A percentile compares a stretch with the other conserved stretches of the same genome.
phyloP scores from a whole-genome alignment of 805 yeast genomes.

The Isabelozyma heimii region DNA sequence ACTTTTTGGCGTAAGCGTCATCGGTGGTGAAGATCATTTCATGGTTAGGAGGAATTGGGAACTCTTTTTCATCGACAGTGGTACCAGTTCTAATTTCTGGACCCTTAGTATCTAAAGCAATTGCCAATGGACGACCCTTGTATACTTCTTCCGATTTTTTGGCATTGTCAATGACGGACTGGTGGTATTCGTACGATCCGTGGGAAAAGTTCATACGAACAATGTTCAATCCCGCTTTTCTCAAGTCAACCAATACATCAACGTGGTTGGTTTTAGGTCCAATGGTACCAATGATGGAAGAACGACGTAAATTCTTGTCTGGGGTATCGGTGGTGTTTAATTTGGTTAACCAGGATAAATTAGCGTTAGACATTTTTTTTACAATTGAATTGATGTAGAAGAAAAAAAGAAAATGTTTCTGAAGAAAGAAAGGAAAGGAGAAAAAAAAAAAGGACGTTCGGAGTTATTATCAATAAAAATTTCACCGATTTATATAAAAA shows the following conservation, averaged over 20 bases:
- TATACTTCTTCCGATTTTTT: slow-evolving; percentile 87
- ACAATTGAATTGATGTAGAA: slow-evolving; percentile 1
- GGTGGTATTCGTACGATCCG: slow-evolving; percentile 98
- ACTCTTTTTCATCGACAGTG: slow-evolving; percentile 77
- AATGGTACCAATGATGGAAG: slow-evolving; percentile 97
- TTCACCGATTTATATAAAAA: background rate
- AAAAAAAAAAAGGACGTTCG: background rate
- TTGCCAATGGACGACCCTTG: slow-evolving; percentile 96
- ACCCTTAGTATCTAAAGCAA: slow-evolving; percentile 98
- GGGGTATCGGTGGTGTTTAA: slow-evolving; percentile 75
- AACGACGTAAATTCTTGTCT: slow-evolving; percentile 80
- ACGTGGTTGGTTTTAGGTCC: slow-evolving; percentile 97
- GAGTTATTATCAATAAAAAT: background rate
- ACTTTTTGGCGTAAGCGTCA: slow-evolving; percentile 65
- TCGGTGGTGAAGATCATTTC: slow-evolving; percentile 94
- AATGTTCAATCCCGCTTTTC: slow-evolving; percentile 97
- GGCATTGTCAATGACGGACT: slow-evolving; percentile 92
- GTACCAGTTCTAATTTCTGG: slow-evolving; percentile 99
- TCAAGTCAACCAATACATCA: slow-evolving; percentile 77
- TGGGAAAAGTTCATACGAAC: slow-evolving; percentile 99
- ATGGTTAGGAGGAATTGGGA: slow-evolving; percentile 79
- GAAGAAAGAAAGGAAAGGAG: background rate
- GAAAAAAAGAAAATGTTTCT: background rate
- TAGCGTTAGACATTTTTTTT: slow-evolving; percentile 37
- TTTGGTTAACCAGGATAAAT: slow-evolving; percentile 77